A percentile compares a stretch with the other conserved stretches of the same genome.
These are phyloP conservation scores for Mycena kentingensis DNA, from an alignment of 768 basidiomycete species.

Conservation along the genomic window DNA sequence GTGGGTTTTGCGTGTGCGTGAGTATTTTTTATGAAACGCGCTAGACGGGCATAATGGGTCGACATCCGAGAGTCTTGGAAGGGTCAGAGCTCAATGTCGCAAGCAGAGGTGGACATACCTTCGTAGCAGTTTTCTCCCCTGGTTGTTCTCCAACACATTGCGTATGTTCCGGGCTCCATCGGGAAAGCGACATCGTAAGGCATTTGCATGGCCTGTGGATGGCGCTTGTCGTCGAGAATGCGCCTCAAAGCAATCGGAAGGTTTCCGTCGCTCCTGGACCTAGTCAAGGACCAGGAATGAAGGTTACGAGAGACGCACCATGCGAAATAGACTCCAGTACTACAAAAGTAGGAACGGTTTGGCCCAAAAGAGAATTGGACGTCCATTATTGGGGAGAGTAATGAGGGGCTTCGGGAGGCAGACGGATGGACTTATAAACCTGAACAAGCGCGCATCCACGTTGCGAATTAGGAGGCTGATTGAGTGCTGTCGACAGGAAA, in stretches of 20 bases:
- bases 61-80: slow-evolving; percentile 7
- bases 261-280: neutral
- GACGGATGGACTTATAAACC: neutral
- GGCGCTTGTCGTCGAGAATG: neutral
- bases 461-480: neutral
- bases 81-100: neutral
- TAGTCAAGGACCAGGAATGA: neutral
- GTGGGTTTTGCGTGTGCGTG: slow-evolving; percentile 1
- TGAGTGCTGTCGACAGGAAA: slow-evolving; percentile 1
- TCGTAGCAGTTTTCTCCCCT: slow-evolving; percentile 11
- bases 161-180: slow-evolving; percentile 8
- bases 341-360: slow-evolving; percentile 12
- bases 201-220: slow-evolving; percentile 3
- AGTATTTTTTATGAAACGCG: slow-evolving; percentile 8
- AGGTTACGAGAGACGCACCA: slow-evolving; percentile 1
- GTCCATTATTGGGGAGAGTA: slow-evolving; percentile 1
- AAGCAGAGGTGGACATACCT: neutral
- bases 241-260: neutral
- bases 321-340: neutral
- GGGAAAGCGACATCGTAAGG: slow-evolving; percentile 12
- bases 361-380: slow-evolving; percentile 10
- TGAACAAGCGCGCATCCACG: neutral
- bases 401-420: no score
- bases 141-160: slow-evolving; percentile 8
- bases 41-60: slow-evolving; percentile 5